These are phyloP conservation scores for Candida sp. DNA, from an alignment of 1,139 yeast genomes.

Conservation along the genomic window DNA sequence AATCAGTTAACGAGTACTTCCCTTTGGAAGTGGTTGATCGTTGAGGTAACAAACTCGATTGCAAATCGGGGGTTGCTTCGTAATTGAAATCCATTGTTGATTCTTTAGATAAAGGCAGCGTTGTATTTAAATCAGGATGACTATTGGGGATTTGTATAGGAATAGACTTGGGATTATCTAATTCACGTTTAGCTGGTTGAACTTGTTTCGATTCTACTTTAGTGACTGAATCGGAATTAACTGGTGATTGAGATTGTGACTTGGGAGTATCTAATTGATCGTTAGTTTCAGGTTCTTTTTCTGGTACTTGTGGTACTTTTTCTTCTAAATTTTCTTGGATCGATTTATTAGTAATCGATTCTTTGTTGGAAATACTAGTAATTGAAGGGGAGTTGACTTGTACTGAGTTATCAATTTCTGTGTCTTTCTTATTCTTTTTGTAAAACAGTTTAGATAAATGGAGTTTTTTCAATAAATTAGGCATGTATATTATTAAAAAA, in stretches of 20 bases:
- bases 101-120: conserved; percentile 4
- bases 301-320: conserved; percentile 3
- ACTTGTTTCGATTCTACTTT: conserved; percentile 7
- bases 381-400: conserved; percentile 5
- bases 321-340: too few relatives aligned
- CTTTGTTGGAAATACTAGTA: not conserved
- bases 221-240: not conserved
- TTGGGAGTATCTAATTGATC: conserved; percentile 4
- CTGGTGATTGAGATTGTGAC: too few relatives aligned
- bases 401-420: not conserved
- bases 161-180: conserved; percentile 6
- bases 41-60: conserved; percentile 28
- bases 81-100: conserved; percentile 8
- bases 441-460: conserved; percentile 16
- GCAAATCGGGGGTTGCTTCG: conserved; percentile 17
- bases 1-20: conserved; percentile 52
- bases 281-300: conserved; percentile 5
- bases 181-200: conserved; percentile 8
- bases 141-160: conserved; percentile 4
- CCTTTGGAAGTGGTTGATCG: conserved; percentile 46
- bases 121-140: conserved; percentile 1
- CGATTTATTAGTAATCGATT: too few relatives aligned
- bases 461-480: conserved; percentile 17
- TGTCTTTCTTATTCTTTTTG: conserved; percentile 4
- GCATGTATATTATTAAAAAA: not conserved